phyloP scores from a whole-genome alignment of 331 rosid genomes.

The Malus hybrid region DNA sequence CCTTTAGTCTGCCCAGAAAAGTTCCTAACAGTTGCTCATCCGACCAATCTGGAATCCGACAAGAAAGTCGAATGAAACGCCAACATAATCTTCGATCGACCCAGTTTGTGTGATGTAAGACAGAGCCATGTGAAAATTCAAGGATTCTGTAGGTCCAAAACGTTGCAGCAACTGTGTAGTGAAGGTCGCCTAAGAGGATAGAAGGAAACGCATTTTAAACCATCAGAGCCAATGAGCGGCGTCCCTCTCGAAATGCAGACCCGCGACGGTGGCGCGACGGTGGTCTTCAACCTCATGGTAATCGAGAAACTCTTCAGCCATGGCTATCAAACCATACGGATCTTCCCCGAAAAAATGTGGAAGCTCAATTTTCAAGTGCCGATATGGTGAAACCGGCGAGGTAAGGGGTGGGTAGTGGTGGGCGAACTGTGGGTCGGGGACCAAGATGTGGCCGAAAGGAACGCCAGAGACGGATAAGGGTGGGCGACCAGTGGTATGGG shows the following conservation, averaged over 20 bases:
- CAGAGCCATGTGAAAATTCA: background rate
- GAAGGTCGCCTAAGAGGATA: background rate
- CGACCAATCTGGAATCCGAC: background rate
- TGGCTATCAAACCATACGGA: too few relatives aligned
- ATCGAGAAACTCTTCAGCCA: background rate
- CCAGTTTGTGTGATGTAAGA: background rate
- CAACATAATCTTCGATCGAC: accelerated
- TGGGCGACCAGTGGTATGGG: too few relatives aligned
- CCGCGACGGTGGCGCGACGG: accelerated
- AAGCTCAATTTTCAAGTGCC: background rate
- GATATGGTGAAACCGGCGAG: accelerated
- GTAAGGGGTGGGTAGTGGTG: too few relatives aligned
- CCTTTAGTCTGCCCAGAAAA: too few relatives aligned
- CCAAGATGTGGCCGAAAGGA: too few relatives aligned
- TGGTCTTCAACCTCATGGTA: too few relatives aligned
- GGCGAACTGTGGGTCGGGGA: too few relatives aligned
- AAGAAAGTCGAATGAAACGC: background rate
- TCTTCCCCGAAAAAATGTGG: background rate
- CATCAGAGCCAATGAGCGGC: too few relatives aligned
- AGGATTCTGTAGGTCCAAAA: background rate
- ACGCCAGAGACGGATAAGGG: accelerated
- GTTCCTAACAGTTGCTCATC: background rate
- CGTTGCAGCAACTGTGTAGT: background rate
- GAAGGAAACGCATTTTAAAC: too few relatives aligned
- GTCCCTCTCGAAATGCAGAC: accelerated